Evolutionary conservation across 148 eudicot genomes (phyloP).

Genomic region (Cornus florida): DNA sequence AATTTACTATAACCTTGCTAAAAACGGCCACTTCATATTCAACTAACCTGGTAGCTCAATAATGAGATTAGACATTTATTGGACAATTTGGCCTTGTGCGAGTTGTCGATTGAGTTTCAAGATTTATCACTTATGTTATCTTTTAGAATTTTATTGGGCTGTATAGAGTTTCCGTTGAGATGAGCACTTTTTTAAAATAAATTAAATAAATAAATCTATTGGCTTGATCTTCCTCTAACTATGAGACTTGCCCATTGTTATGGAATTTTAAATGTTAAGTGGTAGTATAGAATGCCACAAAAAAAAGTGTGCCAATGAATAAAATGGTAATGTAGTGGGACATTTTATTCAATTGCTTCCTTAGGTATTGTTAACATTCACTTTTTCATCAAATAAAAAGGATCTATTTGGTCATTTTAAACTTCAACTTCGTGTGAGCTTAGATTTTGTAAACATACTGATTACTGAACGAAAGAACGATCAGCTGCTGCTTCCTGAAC

Average conservation of each 20-base stretch:
- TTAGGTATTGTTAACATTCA: no score
- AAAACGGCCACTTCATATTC: neutral
- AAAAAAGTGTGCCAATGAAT: no score
- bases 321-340: no score
- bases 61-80: neutral
- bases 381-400: neutral
- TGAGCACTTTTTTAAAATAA: no score
- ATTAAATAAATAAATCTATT: no score
- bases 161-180: no score
- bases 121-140: neutral
- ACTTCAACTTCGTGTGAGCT: neutral
- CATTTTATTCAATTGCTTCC: no score
- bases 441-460: neutral
- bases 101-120: neutral
- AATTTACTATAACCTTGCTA: neutral
- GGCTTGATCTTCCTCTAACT: neutral
- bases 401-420: neutral
- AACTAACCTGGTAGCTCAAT: neutral
- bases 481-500: no score
- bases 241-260: no score
- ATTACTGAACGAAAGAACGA: neutral
- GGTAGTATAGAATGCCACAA: no score
- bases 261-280: no score
- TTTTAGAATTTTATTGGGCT: no score
- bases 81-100: neutral